Base-by-base conservation (phyloP, 257 asterid genomes). In the Capsicum pubescens region DNA sequence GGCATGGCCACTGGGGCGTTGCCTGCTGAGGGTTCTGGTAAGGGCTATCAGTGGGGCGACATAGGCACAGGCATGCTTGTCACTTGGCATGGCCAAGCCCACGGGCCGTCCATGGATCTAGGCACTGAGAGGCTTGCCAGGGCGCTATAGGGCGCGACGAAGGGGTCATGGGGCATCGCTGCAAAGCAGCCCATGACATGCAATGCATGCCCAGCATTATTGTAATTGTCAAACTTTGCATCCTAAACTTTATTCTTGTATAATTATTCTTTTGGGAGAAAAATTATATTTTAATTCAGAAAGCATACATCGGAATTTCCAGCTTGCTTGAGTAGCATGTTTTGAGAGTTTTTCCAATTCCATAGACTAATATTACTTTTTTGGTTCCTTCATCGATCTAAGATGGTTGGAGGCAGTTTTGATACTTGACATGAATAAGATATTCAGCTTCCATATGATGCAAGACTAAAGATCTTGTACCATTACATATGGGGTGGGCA, bases 381-480 rank as follows among this genome's bases (percentile, higher is more conserved):
- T 76, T 36, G 60, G 64, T 4, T 26, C 44, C 77, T 76, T 76
- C 64, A 76, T 26, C 15, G 5, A 26, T 52, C 54, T 54, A 76
- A 54, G 46, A 52, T 14, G 3, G 64, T 54, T 32, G 21, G 2
- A 26, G 54, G 64, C 64, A 52, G 32, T 39, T 76, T 54, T 76
- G 64, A 54, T 32, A 26, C 9, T 55, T 63, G 81, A 52, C 48
- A 26, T 15, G 54, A 50, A 76, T 52, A 4, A 3, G 42, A 14
- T 52, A 36, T 76, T 32, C 10, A 76, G 50, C 46, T 76, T 76
- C 81, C 64, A 52, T 54, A 32, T 54, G 64, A 77, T 77, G 64
- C 81, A 21, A 48, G 16, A 52, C 52, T 8, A 52, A 76, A 76
- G 26, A 76, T 54, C 80, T 48, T 21, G 80, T 74, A 52, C n/a